Evolutionary conservation across 75 land plant species (phyloP), one percentile per base, ranked within the genome.

Genomic region (Sequoiadendron giganteum): DNA sequence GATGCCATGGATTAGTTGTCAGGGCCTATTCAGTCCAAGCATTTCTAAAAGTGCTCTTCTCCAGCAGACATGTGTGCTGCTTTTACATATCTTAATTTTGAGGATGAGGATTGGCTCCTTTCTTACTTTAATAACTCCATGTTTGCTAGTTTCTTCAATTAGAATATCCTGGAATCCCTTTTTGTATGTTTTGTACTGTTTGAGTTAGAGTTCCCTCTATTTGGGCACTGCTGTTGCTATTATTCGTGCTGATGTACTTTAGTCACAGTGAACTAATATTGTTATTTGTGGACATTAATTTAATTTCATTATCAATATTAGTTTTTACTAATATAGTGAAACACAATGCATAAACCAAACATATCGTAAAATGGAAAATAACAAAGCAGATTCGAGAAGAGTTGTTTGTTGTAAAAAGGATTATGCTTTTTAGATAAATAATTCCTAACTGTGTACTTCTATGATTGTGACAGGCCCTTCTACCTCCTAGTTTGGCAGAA

Each of bases 401-500:
- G 14, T 32, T 75, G 3, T 13, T 32, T 75, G 8, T 75, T 75
- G 38, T 34, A 34, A 75, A 75, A 34, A 6, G 77, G 14, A 32
- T 75, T 34, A 13, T 11, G 77, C 77, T 75, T 75, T 75, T 14
- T 75, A 34, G 34, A 13, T 10, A 45, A 49, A 49, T 25, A 48
- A 85, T 13, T 38, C 25, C 5, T 34, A 65, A 65, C 21, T 18
- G 39, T 56, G 2, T 3, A 38, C 77, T 65, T 56, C 34, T 56
- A 80, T 88, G 86, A 75, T 75, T 13, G n/a, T 65, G 70, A 65
- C 87, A 97, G 99, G 91, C 94, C 25, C 88, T 93, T 70, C 93
- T 97, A 68, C 97, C 96, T 18, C 79, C 95, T 42, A 90, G 88
- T 84, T 90, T 94, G 91, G 88, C 79, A 28, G 97, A 97, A 61